Conservation (phyloP, 257 asterid species). For the Primulina eburnea region DNA sequence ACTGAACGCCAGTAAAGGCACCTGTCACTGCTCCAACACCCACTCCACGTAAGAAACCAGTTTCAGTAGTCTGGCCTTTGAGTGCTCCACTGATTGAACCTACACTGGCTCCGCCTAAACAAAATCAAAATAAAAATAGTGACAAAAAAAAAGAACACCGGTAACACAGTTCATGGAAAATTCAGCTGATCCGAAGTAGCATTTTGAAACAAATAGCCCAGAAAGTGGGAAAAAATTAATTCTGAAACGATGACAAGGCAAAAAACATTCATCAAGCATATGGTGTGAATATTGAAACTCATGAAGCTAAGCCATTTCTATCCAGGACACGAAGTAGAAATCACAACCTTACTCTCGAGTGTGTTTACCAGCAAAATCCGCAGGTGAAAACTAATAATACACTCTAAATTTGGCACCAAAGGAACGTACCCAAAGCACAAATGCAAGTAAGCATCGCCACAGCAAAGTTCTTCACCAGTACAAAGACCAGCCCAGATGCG, state of each 20-base stretch:
- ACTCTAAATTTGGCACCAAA: background rate
- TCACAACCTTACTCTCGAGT: background rate
- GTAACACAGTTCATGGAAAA: background rate
- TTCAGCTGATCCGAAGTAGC: no score
- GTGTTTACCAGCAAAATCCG: no score
- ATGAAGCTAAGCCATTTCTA: no score
- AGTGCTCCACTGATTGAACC: slow-evolving; percentile 81
- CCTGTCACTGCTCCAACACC: slow-evolving; percentile 90
- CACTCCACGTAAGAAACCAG: slow-evolving; percentile 78
- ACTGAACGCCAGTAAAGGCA: slow-evolving; percentile 80
- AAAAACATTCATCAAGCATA: no score
- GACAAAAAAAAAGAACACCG: background rate
- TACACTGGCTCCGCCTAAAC: slow-evolving; percentile 71
- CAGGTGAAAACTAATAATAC: no score
- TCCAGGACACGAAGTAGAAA: background rate
- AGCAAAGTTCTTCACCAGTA: slow-evolving; percentile 35
- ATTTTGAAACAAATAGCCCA: no score
- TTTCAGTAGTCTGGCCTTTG: slow-evolving; percentile 95
- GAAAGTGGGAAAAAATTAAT: no score
- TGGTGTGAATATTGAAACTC: no score
- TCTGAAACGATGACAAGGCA: no score
- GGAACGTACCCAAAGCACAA: slow-evolving; percentile 58
- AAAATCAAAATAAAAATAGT: background rate
- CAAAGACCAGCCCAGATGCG: slow-evolving; percentile 35
- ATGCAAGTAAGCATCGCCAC: slow-evolving; percentile 58